phyloP scores from a whole-genome alignment of 2,329 filamentous ascomycete genomes.

The Epichloe sp. region DNA sequence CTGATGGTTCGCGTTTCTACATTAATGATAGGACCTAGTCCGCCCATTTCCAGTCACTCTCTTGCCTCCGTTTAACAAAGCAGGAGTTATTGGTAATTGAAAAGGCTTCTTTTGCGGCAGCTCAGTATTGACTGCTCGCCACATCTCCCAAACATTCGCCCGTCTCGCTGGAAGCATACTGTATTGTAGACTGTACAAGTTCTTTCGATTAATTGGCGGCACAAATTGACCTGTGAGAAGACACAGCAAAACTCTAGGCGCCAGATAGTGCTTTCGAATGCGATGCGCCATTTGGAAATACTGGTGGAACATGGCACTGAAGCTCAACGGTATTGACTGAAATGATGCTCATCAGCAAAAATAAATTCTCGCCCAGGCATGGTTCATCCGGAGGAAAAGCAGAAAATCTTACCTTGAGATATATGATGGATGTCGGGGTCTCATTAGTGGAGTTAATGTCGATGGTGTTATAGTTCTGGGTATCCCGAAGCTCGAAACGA shows the following conservation, averaged over 20 bases:
- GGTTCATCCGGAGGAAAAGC: neutral
- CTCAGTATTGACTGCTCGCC: conserved; percentile 52
- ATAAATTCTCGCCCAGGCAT: too few species aligned
- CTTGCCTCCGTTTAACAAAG: conserved; percentile 19
- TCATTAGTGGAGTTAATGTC: conserved; percentile 27
- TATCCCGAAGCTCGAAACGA: conserved; percentile 78
- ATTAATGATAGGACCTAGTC: conserved; percentile 10
- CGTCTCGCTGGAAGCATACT: conserved; percentile 85
- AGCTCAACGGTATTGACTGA: conserved; percentile 75
- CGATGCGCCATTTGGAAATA: conserved; percentile 91
- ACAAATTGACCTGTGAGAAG: conserved; percentile 85
- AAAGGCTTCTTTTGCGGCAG: conserved; percentile 31
- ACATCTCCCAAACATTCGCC: conserved; percentile 73
- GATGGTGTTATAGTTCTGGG: conserved; percentile 35
- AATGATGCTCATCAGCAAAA: neutral
- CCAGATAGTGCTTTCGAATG: conserved; percentile 89
- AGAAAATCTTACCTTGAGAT: conserved; percentile 53
- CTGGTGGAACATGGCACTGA: conserved; percentile 91
- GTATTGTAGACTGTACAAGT: conserved; percentile 92
- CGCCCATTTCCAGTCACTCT: conserved; percentile 17
- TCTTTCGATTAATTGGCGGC: conserved; percentile 86
- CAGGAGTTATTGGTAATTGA: conserved; percentile 20
- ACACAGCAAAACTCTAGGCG: conserved; percentile 74
- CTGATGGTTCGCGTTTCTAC: neutral
- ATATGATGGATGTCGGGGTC: conserved; percentile 67